Evolutionary conservation across 2,329 filamentous ascomycete species (phyloP), one percentile per base, ranked within the genome.

Genomic region (Colletotrichum siamense): DNA sequence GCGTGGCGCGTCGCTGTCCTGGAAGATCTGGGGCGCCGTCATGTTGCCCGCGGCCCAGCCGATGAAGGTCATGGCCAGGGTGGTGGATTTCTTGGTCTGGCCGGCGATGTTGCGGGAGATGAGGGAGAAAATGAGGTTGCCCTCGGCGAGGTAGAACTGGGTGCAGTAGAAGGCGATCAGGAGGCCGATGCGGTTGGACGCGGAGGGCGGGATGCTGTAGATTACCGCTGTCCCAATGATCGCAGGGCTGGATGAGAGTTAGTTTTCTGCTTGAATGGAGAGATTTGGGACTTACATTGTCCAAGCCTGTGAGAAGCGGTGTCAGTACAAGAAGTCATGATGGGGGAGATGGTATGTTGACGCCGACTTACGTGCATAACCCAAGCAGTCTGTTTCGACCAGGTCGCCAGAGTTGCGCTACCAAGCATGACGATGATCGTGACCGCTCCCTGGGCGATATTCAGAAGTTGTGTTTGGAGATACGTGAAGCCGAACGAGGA

Each of bases 21-120:
- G 88, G 84, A 94, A 94, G 1, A 94, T 86, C 1, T 94, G 82
- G 0, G 92, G 93, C 0, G 92, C 93, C 79, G 94, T 88, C 73
- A 94, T 93, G 81, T 94, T 94, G 7, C 93, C 93, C 8, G 65
- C 64, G 28, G 69, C 63, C 69, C 69, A 76, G 70, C 57, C 73
- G 65, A 76, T 73, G 39, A 76, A 73, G n/a, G 64, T 69, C 57
- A 73, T 69, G 0, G 89, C 88, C 0, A 91, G 89, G 88, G 93
- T 92, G 57, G 92, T 88, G 66, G 90, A 87, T 80, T 92, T 93
- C 83, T 95, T 94, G 6, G 92, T 94, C n/a, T 89, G 90, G 13
- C 93, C 93, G 0, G 88, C 93, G 0, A 92, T 94, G 82, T 95
- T 95, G 13, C 89, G 91, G 8, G 94, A 88, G 73, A 94, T 92